Evolutionary conservation across 2,329 filamentous ascomycete species (phyloP).

Genomic region (Chaetomiaceae sp.): DNA sequence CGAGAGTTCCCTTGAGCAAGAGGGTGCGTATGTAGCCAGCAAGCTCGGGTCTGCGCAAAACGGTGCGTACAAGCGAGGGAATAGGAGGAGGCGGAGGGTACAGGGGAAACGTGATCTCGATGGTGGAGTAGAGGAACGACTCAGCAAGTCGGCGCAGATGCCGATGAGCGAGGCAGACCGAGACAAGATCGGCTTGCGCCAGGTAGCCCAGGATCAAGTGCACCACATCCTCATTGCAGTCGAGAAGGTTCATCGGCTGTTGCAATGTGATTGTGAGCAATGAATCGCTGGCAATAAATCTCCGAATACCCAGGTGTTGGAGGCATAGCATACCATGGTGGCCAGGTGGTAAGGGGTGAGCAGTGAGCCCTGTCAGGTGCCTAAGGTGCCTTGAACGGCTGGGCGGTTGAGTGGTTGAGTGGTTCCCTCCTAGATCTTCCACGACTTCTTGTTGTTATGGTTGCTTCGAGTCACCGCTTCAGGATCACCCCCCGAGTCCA

Average conservation of each 20-base stretch:
- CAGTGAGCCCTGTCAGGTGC: too few relatives aligned
- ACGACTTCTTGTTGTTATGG: too few relatives aligned
- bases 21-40: background rate
- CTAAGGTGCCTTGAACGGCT: too few relatives aligned
- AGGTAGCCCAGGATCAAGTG: background rate
- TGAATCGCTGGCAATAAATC: too few relatives aligned
- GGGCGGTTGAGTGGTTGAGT: too few relatives aligned
- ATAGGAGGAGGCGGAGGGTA: background rate
- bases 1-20: background rate
- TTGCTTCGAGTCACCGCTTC: too few relatives aligned
- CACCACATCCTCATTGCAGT: background rate
- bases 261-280: too few relatives aligned
- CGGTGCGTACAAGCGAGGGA: background rate
- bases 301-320: too few relatives aligned
- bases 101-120: background rate
- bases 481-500: too few relatives aligned
- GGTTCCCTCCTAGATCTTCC: too few relatives aligned
- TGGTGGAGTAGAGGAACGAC: background rate
- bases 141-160: background rate
- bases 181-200: background rate
- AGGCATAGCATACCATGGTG: too few relatives aligned
- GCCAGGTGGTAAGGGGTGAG: too few relatives aligned
- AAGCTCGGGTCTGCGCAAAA: background rate
- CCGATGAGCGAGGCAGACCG: background rate
- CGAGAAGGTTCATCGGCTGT: background rate